Evolutionary conservation across 768 basidiomycete genomes (phyloP).

Genomic region (Lactarius sp.): DNA sequence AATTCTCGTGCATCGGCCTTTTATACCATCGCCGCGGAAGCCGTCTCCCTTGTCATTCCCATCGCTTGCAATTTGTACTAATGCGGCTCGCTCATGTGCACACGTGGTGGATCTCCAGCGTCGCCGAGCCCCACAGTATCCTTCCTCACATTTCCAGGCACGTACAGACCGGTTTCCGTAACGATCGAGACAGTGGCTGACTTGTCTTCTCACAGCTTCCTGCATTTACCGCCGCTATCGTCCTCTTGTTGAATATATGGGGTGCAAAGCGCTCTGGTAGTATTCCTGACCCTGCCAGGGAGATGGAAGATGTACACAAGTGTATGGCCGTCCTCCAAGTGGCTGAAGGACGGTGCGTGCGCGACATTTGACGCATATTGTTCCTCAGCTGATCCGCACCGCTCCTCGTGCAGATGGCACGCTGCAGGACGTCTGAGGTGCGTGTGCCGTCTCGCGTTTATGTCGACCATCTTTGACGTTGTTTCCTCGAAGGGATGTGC

Average conservation of each 20-base stretch:
- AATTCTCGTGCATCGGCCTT: slow-evolving; percentile 46
- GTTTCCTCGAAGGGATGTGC: slow-evolving; percentile 50
- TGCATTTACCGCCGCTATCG: slow-evolving; percentile 38
- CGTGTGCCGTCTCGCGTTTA: slow-evolving; percentile 19
- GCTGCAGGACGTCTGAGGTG: slow-evolving; percentile 47
- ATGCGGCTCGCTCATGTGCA: slow-evolving; percentile 43
- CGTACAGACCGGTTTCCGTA: not conserved
- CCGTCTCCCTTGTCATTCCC: slow-evolving; percentile 37
- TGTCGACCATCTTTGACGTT: not conserved
- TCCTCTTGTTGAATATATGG: slow-evolving; percentile 44
- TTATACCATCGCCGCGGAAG: slow-evolving; percentile 38
- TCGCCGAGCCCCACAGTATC: slow-evolving; percentile 27
- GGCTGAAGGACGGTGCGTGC: slow-evolving; percentile 17
- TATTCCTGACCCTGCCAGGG: slow-evolving; percentile 15
- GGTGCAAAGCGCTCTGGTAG: slow-evolving; percentile 33
- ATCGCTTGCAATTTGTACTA: slow-evolving; percentile 47
- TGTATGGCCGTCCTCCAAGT: slow-evolving; percentile 24
- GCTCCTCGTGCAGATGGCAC: slow-evolving; percentile 38
- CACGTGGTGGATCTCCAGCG: slow-evolving; percentile 40
- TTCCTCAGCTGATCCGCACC: not conserved
- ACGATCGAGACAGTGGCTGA: not conserved
- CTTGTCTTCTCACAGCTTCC: slow-evolving; percentile 26
- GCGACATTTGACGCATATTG: not conserved
- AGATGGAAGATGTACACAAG: slow-evolving; percentile 28
- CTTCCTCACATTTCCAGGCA: slow-evolving; percentile 21